Evolutionary conservation across 2,329 filamentous ascomycete species (phyloP), one percentile per base, ranked within the genome.

Genomic region (Cordyceps javanica): DNA sequence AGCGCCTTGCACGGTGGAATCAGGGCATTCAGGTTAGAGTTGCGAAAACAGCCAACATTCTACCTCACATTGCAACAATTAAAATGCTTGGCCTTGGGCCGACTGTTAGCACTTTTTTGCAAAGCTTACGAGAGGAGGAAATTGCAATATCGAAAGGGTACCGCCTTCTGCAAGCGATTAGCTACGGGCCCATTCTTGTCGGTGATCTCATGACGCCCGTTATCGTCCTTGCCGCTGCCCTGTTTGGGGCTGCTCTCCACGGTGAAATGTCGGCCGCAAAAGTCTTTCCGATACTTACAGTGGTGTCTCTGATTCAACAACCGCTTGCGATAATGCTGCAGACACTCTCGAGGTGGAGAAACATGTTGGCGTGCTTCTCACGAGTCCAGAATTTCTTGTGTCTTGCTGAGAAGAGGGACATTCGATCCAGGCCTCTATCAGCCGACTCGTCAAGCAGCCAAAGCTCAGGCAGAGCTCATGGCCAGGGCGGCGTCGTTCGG

Each of bases 11-110:
- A 5, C 3, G 2, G 8, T 57, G 55, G 55, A 49, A 57, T 21
- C 26, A 57, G 11, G 28, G 46, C 3, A 50, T 57, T 16, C 34
- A 57, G 32, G 7, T 8, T 2, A 14, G 55, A 23, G 36, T 57
- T 21, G 23, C 45, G 1, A 38, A 57, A 26, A 57, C 38, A 10
- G 38, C 34, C 9, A 51, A 25, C 10, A 34, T 57, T 32, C n/a
- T 57, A 19, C 45, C 44, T 10, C 55, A 57, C 14, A 28, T 57
- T 8, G 42, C 23, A 9, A 26, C 19, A 1, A 57, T 57, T 19
- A 57, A 57, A 21, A 57, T 57, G 55, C 30, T 57, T 2, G 55
- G 55, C 2, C 25, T 57, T 2, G 45, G 32, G 9, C 21, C 19
- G 2, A 53, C 50, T 3, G 25, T 53, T 10, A 23, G 7, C 7